Percentiles rank a stretch among this genome's conserved stretches.
Conservation (phyloP, 169 alveolate species). For the Plasmodium knowlesi region DNA sequence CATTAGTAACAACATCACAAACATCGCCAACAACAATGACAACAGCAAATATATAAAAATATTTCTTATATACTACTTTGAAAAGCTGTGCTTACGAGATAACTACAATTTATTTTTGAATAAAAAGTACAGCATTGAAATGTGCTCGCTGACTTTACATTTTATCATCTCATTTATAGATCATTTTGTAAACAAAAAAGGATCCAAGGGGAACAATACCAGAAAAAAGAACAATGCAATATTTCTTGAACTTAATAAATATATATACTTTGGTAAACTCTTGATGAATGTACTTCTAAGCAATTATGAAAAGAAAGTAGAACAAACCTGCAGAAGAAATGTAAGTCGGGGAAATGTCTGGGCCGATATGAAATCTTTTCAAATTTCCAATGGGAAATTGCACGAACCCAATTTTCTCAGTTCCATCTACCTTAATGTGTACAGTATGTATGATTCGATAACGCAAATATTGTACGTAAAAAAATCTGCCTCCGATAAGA, state of each 20-base stretch:
- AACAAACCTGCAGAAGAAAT: slow-evolving; percentile 23
- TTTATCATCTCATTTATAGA: slow-evolving; percentile 46
- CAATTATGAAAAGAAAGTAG: slow-evolving; percentile 2
- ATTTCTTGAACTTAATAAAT: slow-evolving; percentile 48
- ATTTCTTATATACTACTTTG: slow-evolving; percentile 27
- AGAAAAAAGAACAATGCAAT: slow-evolving; percentile 1
- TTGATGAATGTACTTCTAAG: slow-evolving; percentile 8
- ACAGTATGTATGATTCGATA: slow-evolving; percentile 11
- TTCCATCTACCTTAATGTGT: background rate
- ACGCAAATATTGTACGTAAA: slow-evolving; percentile 35
- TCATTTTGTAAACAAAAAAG: background rate
- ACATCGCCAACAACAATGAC: background rate
- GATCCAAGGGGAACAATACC: background rate
- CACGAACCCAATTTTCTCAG: slow-evolving; percentile 1
- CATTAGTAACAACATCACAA: background rate
- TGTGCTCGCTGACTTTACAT: slow-evolving; percentile 16
- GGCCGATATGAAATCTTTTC: background rate
- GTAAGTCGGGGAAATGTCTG: slow-evolving; percentile 6
- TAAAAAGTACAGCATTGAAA: slow-evolving; percentile 36
- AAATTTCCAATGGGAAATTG: background rate
- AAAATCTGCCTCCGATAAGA: slow-evolving; percentile 1
- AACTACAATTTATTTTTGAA: slow-evolving; percentile 37
- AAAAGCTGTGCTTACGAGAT: slow-evolving; percentile 16
- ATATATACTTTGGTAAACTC: slow-evolving; percentile 34
- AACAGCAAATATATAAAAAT: background rate